Base-by-base conservation (phyloP, 805 yeast species). In the Saccharomycopsis schoenii region DNA sequence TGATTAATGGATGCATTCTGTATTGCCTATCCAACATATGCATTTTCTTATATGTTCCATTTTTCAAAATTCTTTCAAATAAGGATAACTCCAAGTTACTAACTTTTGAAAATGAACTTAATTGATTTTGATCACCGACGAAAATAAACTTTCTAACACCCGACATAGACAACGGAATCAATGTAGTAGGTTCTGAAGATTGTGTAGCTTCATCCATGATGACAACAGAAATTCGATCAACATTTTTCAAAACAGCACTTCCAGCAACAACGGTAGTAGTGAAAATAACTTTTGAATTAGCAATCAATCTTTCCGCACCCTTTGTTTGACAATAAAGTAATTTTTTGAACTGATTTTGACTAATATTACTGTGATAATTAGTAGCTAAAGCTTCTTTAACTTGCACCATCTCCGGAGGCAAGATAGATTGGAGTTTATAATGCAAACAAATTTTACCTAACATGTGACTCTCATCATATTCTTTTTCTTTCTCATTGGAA, bases 151-250 rank as follows among this genome's bases (percentile, higher is more conserved):
- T 84, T 59, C 80, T 80, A 58, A 85, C 83, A 15, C 87, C 88
- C 2, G 83, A 80, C 76, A 85, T 80, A 6, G 88, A 83, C 62
- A 86, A 72, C 11, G 92, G 91, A 60, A 86, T 86, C 64, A 86
- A 74, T 0, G 89, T 83, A 1, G 83, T 76, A 6, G 90, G 87
- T 65, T 86, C 93, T 0, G 89, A 83, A 0, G 91, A 84, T 66
- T 86, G 91, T 0, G 91, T 86, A 3, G 89, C 81, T 72, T 86
- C 92, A 73, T 86, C 92, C 87, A 86, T 83, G 39, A 86, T 85
- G 5, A 86, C 87, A 1, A 84, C 84, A 0, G 89, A 89, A 64
- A 80, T 70, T 65, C 77, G 79, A 43, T 76, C 74, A 10, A 85
- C 73, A 14, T 79, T 75, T 66, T 83, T 84, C 65, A 86, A 72